phyloP scores from a whole-genome alignment of 495 filamentous ascomycete species.

The Bacidia rubella region DNA sequence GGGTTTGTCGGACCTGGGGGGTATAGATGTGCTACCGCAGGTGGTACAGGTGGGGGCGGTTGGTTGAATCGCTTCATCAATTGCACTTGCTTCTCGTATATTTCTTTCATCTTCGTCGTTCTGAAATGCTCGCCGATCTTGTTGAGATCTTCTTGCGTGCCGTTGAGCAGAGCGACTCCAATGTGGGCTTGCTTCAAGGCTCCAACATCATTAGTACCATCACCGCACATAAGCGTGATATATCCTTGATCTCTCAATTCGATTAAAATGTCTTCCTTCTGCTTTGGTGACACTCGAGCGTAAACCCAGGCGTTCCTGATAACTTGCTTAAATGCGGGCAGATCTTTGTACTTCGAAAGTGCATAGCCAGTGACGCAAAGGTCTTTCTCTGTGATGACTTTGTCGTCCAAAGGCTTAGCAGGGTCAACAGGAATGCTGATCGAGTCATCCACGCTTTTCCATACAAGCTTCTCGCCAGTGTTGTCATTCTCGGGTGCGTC shows the following conservation, averaged over 20 bases:
- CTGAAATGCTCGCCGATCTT: conserved; percentile 87
- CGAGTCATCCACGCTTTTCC: conserved; percentile 91
- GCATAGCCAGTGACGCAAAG: conserved; percentile 95
- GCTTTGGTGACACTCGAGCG: conserved; percentile 92
- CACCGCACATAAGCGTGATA: conserved; percentile 96
- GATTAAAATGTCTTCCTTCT: conserved; percentile 96
- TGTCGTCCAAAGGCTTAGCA: conserved; percentile 60
- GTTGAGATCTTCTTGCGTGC: conserved; percentile 76
- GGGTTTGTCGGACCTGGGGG: conserved; percentile 84
- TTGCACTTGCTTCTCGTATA: conserved; percentile 88
- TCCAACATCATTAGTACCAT: conserved; percentile 97
- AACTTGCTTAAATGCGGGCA: conserved; percentile 55
- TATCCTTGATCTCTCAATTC: conserved; percentile 94
- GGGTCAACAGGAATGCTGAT: conserved; percentile 78
- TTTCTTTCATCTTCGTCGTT: conserved; percentile 92
- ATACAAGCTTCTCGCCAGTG: conserved; percentile 70
- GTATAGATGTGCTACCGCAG: conserved; percentile 85
- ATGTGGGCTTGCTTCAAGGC: conserved; percentile 97
- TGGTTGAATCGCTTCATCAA: conserved; percentile 93
- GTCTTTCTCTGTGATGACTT: conserved; percentile 78
- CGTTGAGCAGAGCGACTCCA: conserved; percentile 90
- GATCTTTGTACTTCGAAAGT: conserved; percentile 73
- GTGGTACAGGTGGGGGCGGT: conserved; percentile 61
- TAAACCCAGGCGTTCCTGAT: conserved; percentile 94
- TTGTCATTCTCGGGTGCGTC: conserved; percentile 87